phyloP scores from a whole-genome alignment of 176 grass and related monocot species.

The Poa annua region DNA sequence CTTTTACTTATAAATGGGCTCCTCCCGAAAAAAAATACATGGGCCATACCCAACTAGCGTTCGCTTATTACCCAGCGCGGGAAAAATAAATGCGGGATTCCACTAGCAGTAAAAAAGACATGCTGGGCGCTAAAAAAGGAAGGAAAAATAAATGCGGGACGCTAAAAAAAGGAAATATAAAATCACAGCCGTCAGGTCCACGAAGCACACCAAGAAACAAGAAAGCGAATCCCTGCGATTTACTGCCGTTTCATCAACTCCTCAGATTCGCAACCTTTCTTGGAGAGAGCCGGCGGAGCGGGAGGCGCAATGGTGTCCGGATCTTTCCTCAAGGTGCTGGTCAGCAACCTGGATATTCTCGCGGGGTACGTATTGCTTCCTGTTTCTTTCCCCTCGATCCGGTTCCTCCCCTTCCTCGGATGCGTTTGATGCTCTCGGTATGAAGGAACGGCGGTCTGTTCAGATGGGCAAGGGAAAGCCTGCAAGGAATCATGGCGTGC shows the following conservation, averaged over 20 bases:
- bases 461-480: not conserved
- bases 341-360: slow-evolving; percentile 88
- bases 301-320: slow-evolving; percentile 66
- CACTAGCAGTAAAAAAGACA: no score
- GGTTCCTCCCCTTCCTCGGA: not conserved
- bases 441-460: not conserved
- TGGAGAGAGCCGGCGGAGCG: not conserved
- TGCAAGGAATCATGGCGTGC: not conserved
- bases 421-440: not conserved
- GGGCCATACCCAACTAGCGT: no score
- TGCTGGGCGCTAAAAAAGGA: not conserved
- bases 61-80: no score
- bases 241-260: not conserved
- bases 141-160: no score
- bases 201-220: not conserved
- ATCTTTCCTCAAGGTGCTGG: slow-evolving; percentile 87
- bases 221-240: not conserved
- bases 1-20: no score
- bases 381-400: slow-evolving; percentile 31
- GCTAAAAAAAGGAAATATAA: no score
- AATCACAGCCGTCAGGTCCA: no score
- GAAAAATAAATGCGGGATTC: no score
- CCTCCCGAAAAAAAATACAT: no score
- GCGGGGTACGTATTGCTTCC: slow-evolving; percentile 69
- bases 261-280: slow-evolving; percentile 20